Percentiles rank a stretch among this genome's conserved stretches.
Evolutionary conservation across 2,329 filamentous ascomycete species (phyloP).

Genomic region (Lomentospora prolificans): DNA sequence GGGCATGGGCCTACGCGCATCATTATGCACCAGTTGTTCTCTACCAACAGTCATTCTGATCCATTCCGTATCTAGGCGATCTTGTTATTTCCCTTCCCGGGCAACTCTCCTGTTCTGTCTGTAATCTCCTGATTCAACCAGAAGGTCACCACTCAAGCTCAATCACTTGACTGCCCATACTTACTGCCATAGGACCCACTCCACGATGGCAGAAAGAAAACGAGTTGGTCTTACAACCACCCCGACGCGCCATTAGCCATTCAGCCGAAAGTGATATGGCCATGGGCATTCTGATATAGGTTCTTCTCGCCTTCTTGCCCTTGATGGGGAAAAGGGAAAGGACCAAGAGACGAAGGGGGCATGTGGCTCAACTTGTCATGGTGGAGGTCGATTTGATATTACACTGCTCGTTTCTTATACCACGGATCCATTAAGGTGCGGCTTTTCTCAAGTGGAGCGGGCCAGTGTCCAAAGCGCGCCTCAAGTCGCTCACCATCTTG

Average conservation of each 20-base stretch:
- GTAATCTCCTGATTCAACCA: background rate
- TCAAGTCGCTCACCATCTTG: background rate
- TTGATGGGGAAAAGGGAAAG: background rate
- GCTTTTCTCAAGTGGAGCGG: background rate
- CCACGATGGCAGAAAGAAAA: background rate
- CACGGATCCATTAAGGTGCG: slow-evolving; percentile 7
- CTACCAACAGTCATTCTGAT: too few relatives aligned
- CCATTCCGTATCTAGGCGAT: too few relatives aligned
- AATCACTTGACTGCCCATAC: background rate
- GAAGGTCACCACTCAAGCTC: background rate
- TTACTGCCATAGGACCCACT: background rate
- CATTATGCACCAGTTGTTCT: too few relatives aligned
- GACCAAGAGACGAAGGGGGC: background rate
- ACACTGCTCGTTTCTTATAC: background rate
- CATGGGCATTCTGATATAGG: background rate
- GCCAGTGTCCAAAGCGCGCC: background rate
- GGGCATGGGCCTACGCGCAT: background rate
- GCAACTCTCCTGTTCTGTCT: too few relatives aligned
- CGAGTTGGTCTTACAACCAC: background rate
- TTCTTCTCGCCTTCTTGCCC: background rate
- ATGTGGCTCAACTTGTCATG: background rate
- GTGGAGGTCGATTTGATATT: background rate
- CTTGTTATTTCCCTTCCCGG: too few relatives aligned
- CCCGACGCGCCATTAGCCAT: slow-evolving; percentile 7
- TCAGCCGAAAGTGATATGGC: slow-evolving; percentile 4